These are phyloP conservation scores for Fusarium sp. DNA, from an alignment of 2,329 filamentous ascomycete genomes.

Conservation along the genomic window DNA sequence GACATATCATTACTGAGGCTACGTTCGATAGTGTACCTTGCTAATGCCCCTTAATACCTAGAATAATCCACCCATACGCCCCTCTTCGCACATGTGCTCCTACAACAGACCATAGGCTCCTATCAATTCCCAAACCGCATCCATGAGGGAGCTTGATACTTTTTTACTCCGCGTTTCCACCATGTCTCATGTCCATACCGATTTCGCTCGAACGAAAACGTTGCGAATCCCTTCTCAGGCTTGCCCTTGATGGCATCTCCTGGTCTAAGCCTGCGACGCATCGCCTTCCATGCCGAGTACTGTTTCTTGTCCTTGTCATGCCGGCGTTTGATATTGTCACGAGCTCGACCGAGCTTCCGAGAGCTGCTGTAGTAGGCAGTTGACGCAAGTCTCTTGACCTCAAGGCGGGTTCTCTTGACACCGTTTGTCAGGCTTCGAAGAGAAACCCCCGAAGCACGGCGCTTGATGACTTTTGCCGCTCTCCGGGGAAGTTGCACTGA, in stretches of 20 bases:
- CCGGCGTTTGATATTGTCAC: constrained; percentile 49
- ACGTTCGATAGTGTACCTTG: constrained; percentile 26
- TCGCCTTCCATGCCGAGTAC: constrained; percentile 50
- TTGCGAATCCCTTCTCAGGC: constrained; percentile 41
- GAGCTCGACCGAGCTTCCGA: constrained; percentile 46
- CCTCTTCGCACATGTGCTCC: background rate
- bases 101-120: background rate
- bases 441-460: constrained; percentile 36
- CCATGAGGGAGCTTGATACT: constrained; percentile 53
- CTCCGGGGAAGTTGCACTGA: constrained; percentile 16
- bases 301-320: constrained; percentile 45
- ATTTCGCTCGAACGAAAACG: constrained; percentile 47
- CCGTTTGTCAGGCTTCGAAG: constrained; percentile 34
- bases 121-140: constrained; percentile 48
- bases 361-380: constrained; percentile 48
- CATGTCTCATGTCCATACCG: constrained; percentile 50
- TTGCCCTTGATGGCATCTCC: constrained; percentile 46
- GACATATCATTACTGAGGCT: constrained; percentile 24
- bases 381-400: constrained; percentile 49
- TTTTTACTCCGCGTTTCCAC: constrained; percentile 56
- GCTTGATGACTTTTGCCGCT: constrained; percentile 33
- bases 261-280: constrained; percentile 46
- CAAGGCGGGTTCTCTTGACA: constrained; percentile 42
- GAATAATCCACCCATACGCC: constrained; percentile 2
- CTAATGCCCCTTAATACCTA: constrained; percentile 28